Evolutionary conservation across 371 early-diverging fungal genomes (phyloP).

Genomic region (Mucor sp.): DNA sequence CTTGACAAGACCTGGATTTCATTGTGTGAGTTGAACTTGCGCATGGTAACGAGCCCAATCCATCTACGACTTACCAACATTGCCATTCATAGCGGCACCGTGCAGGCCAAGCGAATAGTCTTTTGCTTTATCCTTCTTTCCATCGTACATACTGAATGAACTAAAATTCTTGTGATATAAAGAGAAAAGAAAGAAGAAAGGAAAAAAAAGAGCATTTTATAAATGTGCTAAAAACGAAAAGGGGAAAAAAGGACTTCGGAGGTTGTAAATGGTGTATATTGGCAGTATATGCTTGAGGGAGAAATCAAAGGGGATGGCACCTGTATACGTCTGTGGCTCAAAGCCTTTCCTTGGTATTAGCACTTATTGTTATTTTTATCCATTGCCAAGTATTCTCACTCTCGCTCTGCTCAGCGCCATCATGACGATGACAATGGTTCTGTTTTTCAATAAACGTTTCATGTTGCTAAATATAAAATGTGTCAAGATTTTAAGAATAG

Average conservation of each 20-base stretch:
- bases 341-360: background rate
- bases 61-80: conserved; percentile 52
- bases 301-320: background rate
- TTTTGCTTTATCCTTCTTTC: conserved; percentile 37
- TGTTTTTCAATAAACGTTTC: background rate
- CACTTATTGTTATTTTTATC: background rate
- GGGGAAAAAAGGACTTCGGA: background rate
- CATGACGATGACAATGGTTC: background rate
- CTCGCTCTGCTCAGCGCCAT: background rate
- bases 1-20: conserved; percentile 59
- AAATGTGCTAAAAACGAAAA: conserved; percentile 6
- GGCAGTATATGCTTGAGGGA: too few species aligned
- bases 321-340: background rate
- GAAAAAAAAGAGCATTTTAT: conserved; percentile 1
- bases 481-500: background rate
- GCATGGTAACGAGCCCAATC: background rate
- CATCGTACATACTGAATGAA: conserved; percentile 16
- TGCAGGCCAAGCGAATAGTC: conserved; percentile 57
- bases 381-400: background rate
- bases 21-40: background rate
- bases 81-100: conserved; percentile 65
- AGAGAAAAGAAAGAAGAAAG: background rate
- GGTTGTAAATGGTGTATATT: background rate
- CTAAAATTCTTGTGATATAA: background rate
- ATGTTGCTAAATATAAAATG: conserved; percentile 1